Percentiles rank a stretch among this genome's conserved stretches.
phyloP scores from a whole-genome alignment of 148 eudicot species.

The Arctostaphylos glauca region DNA sequence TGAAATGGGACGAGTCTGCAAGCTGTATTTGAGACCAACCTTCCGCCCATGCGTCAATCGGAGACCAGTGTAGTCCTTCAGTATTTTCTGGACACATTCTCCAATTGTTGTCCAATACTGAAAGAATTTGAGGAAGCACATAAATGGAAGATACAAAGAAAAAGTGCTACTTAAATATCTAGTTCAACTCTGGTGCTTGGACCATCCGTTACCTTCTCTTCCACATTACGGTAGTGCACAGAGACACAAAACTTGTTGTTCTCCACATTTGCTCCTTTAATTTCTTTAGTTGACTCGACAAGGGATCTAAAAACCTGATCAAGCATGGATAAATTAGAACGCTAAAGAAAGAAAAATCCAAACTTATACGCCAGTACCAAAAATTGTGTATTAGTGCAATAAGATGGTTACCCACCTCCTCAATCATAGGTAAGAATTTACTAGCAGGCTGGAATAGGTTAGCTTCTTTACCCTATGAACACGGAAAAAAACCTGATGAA shows the following conservation, averaged over 20 bases:
- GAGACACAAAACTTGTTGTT: slow-evolving; percentile 94
- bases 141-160: neutral
- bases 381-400: neutral
- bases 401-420: slow-evolving; percentile 53
- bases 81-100: slow-evolving; percentile 44
- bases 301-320: slow-evolving; percentile 70
- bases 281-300: slow-evolving; percentile 61
- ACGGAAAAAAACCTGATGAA: slow-evolving; percentile 16
- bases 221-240: slow-evolving; percentile 96
- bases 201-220: slow-evolving; percentile 60
- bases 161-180: neutral
- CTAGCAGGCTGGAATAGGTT: slow-evolving; percentile 92
- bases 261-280: slow-evolving; percentile 80
- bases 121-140: slow-evolving; percentile 13
- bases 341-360: neutral
- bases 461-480: slow-evolving; percentile 70
- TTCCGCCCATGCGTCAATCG: slow-evolving; percentile 90
- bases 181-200: neutral
- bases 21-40: slow-evolving; percentile 26
- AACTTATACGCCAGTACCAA: neutral
- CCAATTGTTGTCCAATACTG: slow-evolving; percentile 76
- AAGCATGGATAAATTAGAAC: slow-evolving; percentile 4
- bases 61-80: slow-evolving; percentile 65
- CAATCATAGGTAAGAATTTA: slow-evolving; percentile 83
- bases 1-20: neutral